Evolutionary conservation across 352 stramenopile genomes (phyloP).

Genomic region (Globisporangium lucens): DNA sequence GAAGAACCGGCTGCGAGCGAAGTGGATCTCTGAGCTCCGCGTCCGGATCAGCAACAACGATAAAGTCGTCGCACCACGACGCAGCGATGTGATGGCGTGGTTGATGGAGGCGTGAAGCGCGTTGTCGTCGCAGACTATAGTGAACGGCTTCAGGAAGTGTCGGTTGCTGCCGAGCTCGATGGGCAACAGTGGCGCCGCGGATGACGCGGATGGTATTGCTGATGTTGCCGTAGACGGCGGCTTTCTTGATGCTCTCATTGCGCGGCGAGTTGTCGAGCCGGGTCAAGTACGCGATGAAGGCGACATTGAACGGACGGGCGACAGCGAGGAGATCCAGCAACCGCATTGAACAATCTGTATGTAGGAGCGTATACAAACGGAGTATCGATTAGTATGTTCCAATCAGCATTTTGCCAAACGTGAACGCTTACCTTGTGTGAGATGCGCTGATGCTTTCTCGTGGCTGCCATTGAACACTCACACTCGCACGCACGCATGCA

Average conservation of each 20-base stretch:
- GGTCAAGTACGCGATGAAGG: not conserved
- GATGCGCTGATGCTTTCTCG: not conserved
- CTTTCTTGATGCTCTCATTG: not conserved
- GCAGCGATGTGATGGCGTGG: not conserved
- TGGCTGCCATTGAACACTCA: not conserved
- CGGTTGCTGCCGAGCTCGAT: not conserved
- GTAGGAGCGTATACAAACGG: not conserved
- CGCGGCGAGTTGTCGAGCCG: not conserved
- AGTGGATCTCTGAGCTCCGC: not conserved
- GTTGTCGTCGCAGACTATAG: not conserved
- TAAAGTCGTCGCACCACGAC: not conserved
- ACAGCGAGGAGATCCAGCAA: not conserved
- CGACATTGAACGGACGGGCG: not conserved
- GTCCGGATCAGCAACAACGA: not conserved
- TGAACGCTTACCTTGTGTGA: not conserved
- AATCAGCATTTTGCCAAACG: slow-evolving; percentile 1
- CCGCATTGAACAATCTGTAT: not conserved
- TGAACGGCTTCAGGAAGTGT: not conserved
- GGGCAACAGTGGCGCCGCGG: not conserved
- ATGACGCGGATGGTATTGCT: not conserved
- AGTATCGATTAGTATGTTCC: slow-evolving; percentile 1
- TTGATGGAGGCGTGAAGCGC: not conserved
- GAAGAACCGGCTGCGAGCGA: not conserved
- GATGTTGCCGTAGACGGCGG: not conserved
- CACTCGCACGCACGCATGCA: not conserved